Base-by-base conservation (phyloP, 768 basidiomycete species). In the Leccinum uliginosum region DNA sequence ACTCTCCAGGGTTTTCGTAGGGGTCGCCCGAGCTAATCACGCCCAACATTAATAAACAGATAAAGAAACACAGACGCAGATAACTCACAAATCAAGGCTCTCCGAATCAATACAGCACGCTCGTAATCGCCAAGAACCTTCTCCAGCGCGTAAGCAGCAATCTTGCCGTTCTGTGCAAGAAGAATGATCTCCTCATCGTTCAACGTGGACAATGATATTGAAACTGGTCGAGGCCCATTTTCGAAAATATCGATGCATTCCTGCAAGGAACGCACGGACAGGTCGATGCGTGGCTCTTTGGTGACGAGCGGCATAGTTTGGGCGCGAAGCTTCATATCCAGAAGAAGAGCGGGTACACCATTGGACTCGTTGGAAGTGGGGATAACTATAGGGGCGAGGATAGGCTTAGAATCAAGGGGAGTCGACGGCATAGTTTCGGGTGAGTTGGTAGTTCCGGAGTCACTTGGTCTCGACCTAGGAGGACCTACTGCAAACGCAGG, bases 61-160 rank as follows among this genome's bases (percentile, higher is more conserved):
- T 59, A 57, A 24, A 53, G 56, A 49, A 53, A 30, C 40, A 17
- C 4, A 30, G 44, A 24, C 34, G n/a, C 26, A 30, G 27, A 26
- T 44, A 49, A 40, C 91, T 77, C 70, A 93, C 92, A 98, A 58
- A 98, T 88, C 62, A 99, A 77, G 4, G 92, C 91, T 49, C 97
- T 76, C 29, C 97, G 83, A 51, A 99, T 81, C 30, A 79, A 72
- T 2, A 98, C 96, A 35, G 97, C 95, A 45, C 97, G 77, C 64
- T 93, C 90, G 1, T 89, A 74, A 61, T 94, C 87, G 54, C 85
- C 93, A n/a, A 98, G 73, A 29, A 93, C 85, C 77, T 98, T 98
- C 76, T 99, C 97, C 55, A 98, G 74, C 26, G 92, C 91, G 71
- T 99, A 98, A n/a, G 91, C 81, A 1, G 91, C 88, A 55, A 98